Evolutionary conservation across 2,329 filamentous ascomycete genomes (phyloP), one percentile per base, ranked within the genome.

Genomic region (Ilyonectria robusta): DNA sequence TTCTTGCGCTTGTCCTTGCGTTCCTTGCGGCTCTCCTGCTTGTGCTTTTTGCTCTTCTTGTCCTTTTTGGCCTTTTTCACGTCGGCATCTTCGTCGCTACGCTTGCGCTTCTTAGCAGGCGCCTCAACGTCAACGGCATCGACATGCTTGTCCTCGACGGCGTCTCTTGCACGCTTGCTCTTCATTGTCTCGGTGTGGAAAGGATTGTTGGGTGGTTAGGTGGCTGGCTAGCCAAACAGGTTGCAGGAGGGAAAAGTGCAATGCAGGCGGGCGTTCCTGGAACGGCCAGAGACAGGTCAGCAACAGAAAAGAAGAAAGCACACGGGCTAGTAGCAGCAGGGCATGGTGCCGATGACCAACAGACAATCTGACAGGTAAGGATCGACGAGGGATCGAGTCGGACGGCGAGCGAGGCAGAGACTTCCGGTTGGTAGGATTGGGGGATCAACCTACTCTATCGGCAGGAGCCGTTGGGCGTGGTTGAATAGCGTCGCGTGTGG

Each of bases 1-100:
- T 83, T 70, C 72, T 81, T 80, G 59, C 79, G 78, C 74, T 81
- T 82, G 31, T 82, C 78, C 71, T 83, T 82, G 72, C 81, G 81
- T 57, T 82, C 81, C 63, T 81, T 80, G 46, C 81, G 78, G 62
- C 79, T 78, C 29, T 79, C 71, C 72, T 81, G 79, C 68, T 81
- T 78, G 9, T 79, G 72, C 65, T 79, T 79, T 72, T 81, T 80
- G 17, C 69, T 71, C 65, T 76, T 78, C 72, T 79, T 78, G 31
- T 68, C 72, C 71, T 77, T 77, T 67, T 80, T 79, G 47, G 42
- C 54, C 70, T 77, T 78, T 69, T 80, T 80, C 70, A 72, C 71
- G 47, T 76, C 65, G 51, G 66, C 23, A 8, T 68, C 62, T 40
- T 79, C 79, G 26, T 78, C 78, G 53, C 70, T 69, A 58, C 77